Base-by-base conservation (phyloP, 2,329 filamentous ascomycete genomes). In the Trichoderma guizhouense region DNA sequence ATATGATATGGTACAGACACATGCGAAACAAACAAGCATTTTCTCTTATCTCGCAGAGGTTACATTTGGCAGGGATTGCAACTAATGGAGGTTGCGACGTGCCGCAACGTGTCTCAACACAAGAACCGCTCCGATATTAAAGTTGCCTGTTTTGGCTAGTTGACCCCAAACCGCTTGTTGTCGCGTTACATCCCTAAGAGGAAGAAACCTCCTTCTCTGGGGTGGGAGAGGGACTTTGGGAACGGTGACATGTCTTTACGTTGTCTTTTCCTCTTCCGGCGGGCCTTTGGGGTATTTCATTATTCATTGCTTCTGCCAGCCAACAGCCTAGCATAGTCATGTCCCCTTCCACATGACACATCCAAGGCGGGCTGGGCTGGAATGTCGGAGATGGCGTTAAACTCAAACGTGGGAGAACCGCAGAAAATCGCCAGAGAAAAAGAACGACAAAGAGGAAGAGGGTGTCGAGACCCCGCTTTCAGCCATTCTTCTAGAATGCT, bases 401-500 rank as follows among this genome's bases (percentile, higher is more conserved):
- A 39, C 34, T 43, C 36, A 34, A 34, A 34, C 28, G 26, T 30
- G 14, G 36, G 21, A 34, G 21, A 53, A 53, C 24, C 12, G 24
- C 24, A 47, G n/a, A 61, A 69, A 61, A 36, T 36, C 34, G 34
- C 32, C 28, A 36, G 24, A n/a, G 34, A 12, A 43, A n/a, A 67
- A 43, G 7, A 55, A 21, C 7, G 32, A 34, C 3, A 68, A 60
- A 6, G 18, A 30, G 39, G 57, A 60, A 6, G 18, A 30, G 39
- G 57, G 66, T 69, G 55, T 51, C n/a, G 36, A 12, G 58, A 64
- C 68, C 68, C 67, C 57, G 39, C 39, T 69, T 63, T 53, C 34
- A 60, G 57, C 57, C 57, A 30, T 36, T 39, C 43, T 70, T 70
- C 68, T 63, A 70, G 68, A 70, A 70, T 30, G 24, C 43, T 70